Evolutionary conservation across 1,284 basidiomycete species (phyloP), one percentile per base, ranked within the genome.

Genomic region (Lignosus rhinocerotis): DNA sequence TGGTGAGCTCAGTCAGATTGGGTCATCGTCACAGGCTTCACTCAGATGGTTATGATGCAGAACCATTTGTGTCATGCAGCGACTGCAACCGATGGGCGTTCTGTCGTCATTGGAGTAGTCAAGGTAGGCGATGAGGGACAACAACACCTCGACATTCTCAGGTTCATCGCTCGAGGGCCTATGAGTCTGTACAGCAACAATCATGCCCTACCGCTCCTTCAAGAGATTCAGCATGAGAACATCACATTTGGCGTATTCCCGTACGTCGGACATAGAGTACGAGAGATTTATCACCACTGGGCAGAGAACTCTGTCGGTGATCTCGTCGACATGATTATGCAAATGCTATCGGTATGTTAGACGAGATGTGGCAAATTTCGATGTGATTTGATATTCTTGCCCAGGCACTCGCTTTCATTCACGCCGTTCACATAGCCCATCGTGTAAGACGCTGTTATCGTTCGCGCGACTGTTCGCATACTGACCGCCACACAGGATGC

Each of bases 161-260:
- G 43, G 31, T 14, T 9, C 5, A 8, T 57, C 43, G 11, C 41
- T 1, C 33, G 58, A 14, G 55, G 52, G 2, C 17, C 21, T 3
- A 19, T 31, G 11, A 55, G 48, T 25, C 44, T 60, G 1, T 17
- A 45, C 8, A 50, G 33, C 17, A 9, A 11, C 1, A 64, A 64
- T 30, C 62, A 64, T 32, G 39, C 44, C 9, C 34, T 61, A 2
- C 62, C 62, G 2, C n/a, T 73, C 66, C 55, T 72, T 11, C 44
- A 62, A 7, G 66, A 71, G 52, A 54, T 73, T 19, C 46, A 61
- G 3, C 62, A 69, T 33, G 66, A 72, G 34, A 68, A 72, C 53
- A 67, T 73, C 38, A 64, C 64, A 16, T 71, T 72, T 44, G 68
- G 67, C 5, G 49, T 73, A 19, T 73, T 73, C 51, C 72, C 72